These are phyloP conservation scores for Termitomyces sp. DNA, from an alignment of 768 basidiomycete genomes.

Conservation along the genomic window DNA sequence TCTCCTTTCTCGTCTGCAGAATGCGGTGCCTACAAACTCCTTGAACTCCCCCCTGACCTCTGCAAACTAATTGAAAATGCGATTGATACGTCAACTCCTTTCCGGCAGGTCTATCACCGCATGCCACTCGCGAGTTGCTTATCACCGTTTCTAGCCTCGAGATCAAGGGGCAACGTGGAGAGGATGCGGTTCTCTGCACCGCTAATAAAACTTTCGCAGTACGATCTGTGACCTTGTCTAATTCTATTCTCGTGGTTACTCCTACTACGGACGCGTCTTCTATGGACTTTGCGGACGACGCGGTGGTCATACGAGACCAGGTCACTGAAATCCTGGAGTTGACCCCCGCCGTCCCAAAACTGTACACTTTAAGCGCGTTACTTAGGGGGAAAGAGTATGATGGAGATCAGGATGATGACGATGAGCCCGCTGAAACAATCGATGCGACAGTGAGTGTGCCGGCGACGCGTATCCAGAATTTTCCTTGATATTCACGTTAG, in stretches of 20 bases:
- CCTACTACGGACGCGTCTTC: slow-evolving; percentile 33
- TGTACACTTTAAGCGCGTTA: slow-evolving; percentile 60
- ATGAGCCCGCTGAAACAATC: slow-evolving; percentile 16
- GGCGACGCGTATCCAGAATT: not conserved
- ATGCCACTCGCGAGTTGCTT: slow-evolving; percentile 5
- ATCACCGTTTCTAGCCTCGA: slow-evolving; percentile 43
- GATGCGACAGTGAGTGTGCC: slow-evolving; percentile 8
- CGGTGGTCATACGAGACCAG: slow-evolving; percentile 72
- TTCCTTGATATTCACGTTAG: not conserved
- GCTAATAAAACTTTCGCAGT: slow-evolving; percentile 73
- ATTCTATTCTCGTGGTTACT: slow-evolving; percentile 76
- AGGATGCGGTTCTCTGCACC: slow-evolving; percentile 92
- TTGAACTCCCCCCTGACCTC: slow-evolving; percentile 74
- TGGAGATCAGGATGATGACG: slow-evolving; percentile 52
- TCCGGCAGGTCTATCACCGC: slow-evolving; percentile 22
- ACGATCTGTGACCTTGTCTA: slow-evolving; percentile 86
- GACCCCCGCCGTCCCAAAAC: slow-evolving; percentile 68
- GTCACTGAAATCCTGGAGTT: slow-evolving; percentile 84
- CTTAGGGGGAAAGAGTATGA: slow-evolving; percentile 69
- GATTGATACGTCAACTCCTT: slow-evolving; percentile 24
- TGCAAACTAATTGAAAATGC: slow-evolving; percentile 57
- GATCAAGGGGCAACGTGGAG: slow-evolving; percentile 77
- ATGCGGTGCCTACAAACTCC: slow-evolving; percentile 55
- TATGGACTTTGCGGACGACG: slow-evolving; percentile 29
- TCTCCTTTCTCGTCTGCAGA: slow-evolving; percentile 45